Evolutionary conservation across 164 flowering plant species (phyloP), one percentile per base, ranked within the genome.

Genomic region (Annona squamosa): DNA sequence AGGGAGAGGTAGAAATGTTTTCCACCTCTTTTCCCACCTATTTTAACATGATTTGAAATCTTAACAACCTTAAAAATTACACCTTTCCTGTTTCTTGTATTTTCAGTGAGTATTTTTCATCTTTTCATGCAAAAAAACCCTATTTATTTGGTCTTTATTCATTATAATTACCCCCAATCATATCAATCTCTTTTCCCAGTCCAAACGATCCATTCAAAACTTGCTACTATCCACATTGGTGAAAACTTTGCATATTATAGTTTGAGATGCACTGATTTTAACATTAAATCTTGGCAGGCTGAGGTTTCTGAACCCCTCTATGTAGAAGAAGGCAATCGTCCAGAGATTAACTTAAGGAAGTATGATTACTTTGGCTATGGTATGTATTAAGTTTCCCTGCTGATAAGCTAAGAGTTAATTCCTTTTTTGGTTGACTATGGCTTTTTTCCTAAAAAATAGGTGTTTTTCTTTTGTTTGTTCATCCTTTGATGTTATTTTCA

Each of bases 321-420:
- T 72, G 74, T 77, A 12, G 93, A 83, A 63, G 95, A 85, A 71
- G 89, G 83, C 73, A 79, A 77, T 68, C 87, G 83, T 43, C 76
- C 88, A 41, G 94, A 90, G 71, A 89, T 84, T 78, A 84, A 79
- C 45, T 74, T 92, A 76, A 87, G 86, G 70, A 79, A 72, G 72
- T 87, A 85, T 76, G 99, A 94, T 80, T 94, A 86, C 78, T 94
- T 94, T 82, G 97, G 99, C 45, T 82, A 85, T 79, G 87, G 95
- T 91, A 19, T 44, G 48, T 71, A 43, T 37, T 42, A 16, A n/a
- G 19, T 43, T 52, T 61, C 65, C 48, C 44, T 44, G 3, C 42
- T 71, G 46, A 37, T 68, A 26, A 1, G 2, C 5, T 19, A 63
- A 18, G 7, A 5, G 66, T 19, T 17, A 18, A 2, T 3, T 63